Percentiles rank a stretch among this genome's conserved stretches.
Evolutionary conservation across 1,284 basidiomycete species (phyloP).

Genomic region (Exobasidium rhododendri): DNA sequence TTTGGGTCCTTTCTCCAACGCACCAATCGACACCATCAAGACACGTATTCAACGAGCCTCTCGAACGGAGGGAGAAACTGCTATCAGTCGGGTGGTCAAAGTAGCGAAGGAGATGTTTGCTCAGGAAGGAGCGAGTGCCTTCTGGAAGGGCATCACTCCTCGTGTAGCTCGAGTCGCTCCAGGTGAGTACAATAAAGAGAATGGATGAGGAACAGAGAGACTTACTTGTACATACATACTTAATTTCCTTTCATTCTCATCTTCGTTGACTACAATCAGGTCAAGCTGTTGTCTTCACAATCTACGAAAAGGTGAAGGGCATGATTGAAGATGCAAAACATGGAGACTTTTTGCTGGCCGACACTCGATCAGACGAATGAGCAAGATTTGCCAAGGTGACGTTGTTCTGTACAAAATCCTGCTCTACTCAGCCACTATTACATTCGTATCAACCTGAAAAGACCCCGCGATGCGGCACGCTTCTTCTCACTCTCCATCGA

Average conservation of each 20-base stretch:
- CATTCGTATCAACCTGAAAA: no score
- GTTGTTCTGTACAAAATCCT: no score
- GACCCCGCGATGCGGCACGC: no score
- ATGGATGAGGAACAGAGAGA: conserved; percentile 15
- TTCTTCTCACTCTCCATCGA: no score
- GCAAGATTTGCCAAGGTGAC: no score
- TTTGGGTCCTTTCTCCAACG: conserved; percentile 92
- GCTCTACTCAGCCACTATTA: no score
- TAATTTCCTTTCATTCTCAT: neutral
- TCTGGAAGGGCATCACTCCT: conserved; percentile 84
- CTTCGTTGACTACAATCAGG: conserved; percentile 57
- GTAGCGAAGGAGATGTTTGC: conserved; percentile 91
- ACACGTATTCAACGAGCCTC: conserved; percentile 78
- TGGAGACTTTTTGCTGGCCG: conserved; percentile 39
- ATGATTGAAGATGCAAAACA: conserved; percentile 47
- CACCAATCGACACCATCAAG: conserved; percentile 96
- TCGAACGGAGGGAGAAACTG: conserved; percentile 72
- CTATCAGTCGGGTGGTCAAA: conserved; percentile 67
- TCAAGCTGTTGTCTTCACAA: conserved; percentile 61
- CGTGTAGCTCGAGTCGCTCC: conserved; percentile 93
- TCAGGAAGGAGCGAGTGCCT: conserved; percentile 80
- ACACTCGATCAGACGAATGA: conserved; percentile 45
- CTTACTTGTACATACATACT: neutral
- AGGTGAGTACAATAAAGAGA: conserved; percentile 10
- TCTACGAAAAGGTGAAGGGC: conserved; percentile 54